Evolutionary conservation across 2,329 filamentous ascomycete genomes (phyloP), one percentile per base, ranked within the genome.

Genomic region (Ceratocystis ficicola): DNA sequence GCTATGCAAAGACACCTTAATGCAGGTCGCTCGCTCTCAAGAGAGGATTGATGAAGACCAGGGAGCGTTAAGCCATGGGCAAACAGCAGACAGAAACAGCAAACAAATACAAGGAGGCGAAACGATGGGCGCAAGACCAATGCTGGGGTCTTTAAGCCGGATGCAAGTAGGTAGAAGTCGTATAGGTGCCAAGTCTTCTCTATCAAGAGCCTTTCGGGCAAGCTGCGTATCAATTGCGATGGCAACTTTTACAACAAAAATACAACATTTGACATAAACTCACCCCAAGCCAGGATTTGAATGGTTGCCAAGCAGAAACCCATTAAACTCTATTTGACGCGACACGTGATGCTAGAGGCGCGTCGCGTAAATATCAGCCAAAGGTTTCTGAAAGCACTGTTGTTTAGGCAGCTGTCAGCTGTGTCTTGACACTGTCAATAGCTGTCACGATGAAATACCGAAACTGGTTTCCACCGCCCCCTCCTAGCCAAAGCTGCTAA

Each of bases 301-400:
- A 62, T 10, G 20, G 22, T 62, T 17, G 32, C 32, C 20, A 36
- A n/a, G n/a, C 44, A 32, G 60, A 66, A 67, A 61, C 5, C 61
- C 36, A 67, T 63, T 64, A 67, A 67, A 64, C 55, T 63, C 62
- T 22, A 41, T 32, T 25, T 41, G 25, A 20, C 32, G 28, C 10
- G 17, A 48, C 65, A 50, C 62, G 48, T 64, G 50, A 15, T 6
- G 52, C 50, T 50, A 41, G 44, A 61, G 41, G 15, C 8, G 30
- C 30, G 28, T 12, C 17, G 57, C 44, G 63, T 22, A 48, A 52
- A 17, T 46, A 8, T 32, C 46, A 62, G 46, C 57, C 62, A 46
- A 66, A 44, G 3, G 8, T 10, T 36, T 36, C 6, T 8, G 2
- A 36, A 36, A 3, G 8, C 8, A 3, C 10, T 12, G 8, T 12